A percentile compares a stretch with the other conserved stretches of the same genome.
Evolutionary conservation across 1,139 yeast genomes (phyloP).

Genomic region (Hemisphaericaspora subhashii): DNA sequence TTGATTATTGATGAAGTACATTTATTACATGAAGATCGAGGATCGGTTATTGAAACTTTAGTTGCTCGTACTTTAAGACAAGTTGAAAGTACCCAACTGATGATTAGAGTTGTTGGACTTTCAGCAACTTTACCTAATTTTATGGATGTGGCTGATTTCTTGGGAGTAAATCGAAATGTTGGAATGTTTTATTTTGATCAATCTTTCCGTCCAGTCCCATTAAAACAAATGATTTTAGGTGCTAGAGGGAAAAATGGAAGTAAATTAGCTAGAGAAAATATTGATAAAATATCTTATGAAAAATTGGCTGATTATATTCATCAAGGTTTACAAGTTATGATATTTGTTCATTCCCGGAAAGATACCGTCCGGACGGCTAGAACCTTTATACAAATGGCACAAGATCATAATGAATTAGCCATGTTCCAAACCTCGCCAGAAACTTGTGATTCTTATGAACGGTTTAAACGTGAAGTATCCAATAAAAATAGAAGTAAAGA

Average conservation of each 20-base stretch:
- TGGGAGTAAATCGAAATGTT: slow-evolving; percentile 83
- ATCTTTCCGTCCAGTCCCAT: slow-evolving; percentile 90
- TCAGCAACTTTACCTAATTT: slow-evolving; percentile 96
- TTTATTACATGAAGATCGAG: slow-evolving; percentile 94
- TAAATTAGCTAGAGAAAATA: slow-evolving; percentile 69
- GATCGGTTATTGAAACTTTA: slow-evolving; percentile 92
- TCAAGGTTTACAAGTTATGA: slow-evolving; percentile 89
- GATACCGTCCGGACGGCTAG: slow-evolving; percentile 87
- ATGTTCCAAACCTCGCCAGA: slow-evolving; percentile 61
- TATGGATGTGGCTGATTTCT: slow-evolving; percentile 91
- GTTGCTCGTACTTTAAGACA: slow-evolving; percentile 95
- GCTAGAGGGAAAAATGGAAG: slow-evolving; percentile 78
- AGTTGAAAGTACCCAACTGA: slow-evolving; percentile 88
- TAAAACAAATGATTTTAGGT: slow-evolving; percentile 85
- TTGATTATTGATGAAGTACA: slow-evolving; percentile 96
- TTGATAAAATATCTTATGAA: slow-evolving; percentile 76
- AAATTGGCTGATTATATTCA: slow-evolving; percentile 67
- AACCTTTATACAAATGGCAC: slow-evolving; percentile 69
- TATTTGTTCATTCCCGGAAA: slow-evolving; percentile 92
- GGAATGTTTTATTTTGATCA: slow-evolving; percentile 96
- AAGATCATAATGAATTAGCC: slow-evolving; percentile 52
- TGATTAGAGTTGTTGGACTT: slow-evolving; percentile 94
- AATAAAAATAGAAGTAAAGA: slow-evolving; percentile 74
- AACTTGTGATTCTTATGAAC: slow-evolving; percentile 37
- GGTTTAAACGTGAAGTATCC: slow-evolving; percentile 64